Base-by-base conservation (phyloP, 306 rosid genomes). In the Gillenia trifoliata region DNA sequence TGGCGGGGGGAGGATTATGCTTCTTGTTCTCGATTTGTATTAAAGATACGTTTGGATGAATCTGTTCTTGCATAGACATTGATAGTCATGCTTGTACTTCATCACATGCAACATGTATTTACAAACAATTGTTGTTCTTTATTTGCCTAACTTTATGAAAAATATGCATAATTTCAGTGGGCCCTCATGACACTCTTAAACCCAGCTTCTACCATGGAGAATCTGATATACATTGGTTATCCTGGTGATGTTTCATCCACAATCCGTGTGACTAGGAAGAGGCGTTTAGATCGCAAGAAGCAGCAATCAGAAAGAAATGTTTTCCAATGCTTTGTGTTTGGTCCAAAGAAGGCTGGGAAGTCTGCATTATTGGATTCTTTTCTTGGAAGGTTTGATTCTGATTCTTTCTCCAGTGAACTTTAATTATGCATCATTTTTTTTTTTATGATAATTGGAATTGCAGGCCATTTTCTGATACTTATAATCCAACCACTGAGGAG, bases 271-370 rank as follows among this genome's bases (percentile, higher is more conserved):
- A 95, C 99, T 70, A 86, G 93, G 84, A 92, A 64, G 91, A 80
- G 93, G 28, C 93, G 93, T 49, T 40, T 78, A 74, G 99, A 95
- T 83, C 93, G 97, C 70, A 95, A 95, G 86, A 92, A 86, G 82
- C 97, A 95, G 65, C 92, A 57, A 26, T 85, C 92, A 20, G 99
- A 95, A 16, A 84, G 98, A 84, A 89, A 80, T 71, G 97, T 90
- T 68, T 80, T 88, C 83, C 99, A 92, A 66, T 95, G 99, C 88
- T 90, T 89, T 71, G 97, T 95, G 59, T 95, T 95, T 75, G 99
- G 99, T 80, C 93, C 99, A 72, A 89, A 86, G 86, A 88, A 85
- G 79, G 86, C 99, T 11, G 99, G 99, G 66, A 95, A 95, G 69
- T 95, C 99, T 78, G 89, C 93, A 43, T 76, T 95, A 40, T 80